phyloP scores from a whole-genome alignment of 192 early-diverging fungal species.

The Podila clonocystis region DNA sequence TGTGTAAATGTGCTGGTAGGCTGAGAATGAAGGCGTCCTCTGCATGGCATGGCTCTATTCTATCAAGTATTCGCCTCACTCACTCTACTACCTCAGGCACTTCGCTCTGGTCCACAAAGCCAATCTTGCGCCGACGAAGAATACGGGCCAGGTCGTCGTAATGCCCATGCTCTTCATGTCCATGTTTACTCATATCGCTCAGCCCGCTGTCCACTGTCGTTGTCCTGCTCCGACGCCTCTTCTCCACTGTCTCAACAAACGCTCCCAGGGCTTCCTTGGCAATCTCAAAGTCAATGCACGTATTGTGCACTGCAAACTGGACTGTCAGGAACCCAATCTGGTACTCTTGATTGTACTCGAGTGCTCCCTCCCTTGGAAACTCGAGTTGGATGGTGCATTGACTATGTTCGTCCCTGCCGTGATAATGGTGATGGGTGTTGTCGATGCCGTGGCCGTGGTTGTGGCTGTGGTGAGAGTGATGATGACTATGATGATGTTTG shows the following conservation, averaged over 20 bases:
- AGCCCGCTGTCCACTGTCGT: neutral
- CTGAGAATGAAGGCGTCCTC: neutral
- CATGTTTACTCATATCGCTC: neutral
- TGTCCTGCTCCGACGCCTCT: neutral
- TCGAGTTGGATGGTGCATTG: constrained; percentile 36
- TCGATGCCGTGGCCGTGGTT: neutral
- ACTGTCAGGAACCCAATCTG: constrained; percentile 51
- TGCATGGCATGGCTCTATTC: neutral
- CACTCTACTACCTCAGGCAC: constrained; percentile 47
- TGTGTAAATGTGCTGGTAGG: too few species aligned
- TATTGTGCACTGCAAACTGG: constrained; percentile 41
- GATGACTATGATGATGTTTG: neutral
- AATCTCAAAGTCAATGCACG: constrained; percentile 37
- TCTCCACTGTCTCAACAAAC: constrained; percentile 27
- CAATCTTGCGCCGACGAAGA: constrained; percentile 28
- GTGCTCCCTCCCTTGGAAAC: constrained; percentile 38
- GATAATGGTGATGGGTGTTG: neutral
- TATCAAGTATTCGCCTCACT: constrained; percentile 13
- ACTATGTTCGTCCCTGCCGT: constrained; percentile 7
- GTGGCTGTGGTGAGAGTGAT: neutral
- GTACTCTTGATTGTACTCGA: constrained; percentile 45
- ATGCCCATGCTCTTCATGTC: neutral
- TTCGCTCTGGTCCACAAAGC: constrained; percentile 35
- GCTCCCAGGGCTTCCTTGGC: constrained; percentile 31
- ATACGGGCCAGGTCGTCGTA: constrained; percentile 20